phyloP scores from a whole-genome alignment of 768 basidiomycete genomes.

The Auriculariales sp. region DNA sequence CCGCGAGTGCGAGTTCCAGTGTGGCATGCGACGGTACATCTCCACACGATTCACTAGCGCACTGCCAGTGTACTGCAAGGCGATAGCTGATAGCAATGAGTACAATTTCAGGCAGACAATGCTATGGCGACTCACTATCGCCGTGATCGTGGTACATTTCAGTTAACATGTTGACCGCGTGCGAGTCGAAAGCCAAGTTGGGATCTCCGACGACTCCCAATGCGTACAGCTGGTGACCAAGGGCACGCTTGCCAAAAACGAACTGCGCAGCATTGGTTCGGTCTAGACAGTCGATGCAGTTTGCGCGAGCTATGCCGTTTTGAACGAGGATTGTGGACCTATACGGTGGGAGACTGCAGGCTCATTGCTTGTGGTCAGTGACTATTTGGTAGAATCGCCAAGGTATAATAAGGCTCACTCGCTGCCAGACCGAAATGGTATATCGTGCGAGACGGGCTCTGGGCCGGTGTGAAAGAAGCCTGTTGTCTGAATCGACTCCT shows the following conservation, averaged over 20 bases:
- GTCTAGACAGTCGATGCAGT: conserved; percentile 95
- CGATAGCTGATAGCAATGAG: conserved; percentile 45
- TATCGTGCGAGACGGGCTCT: conserved; percentile 63
- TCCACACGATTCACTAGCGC: conserved; percentile 93
- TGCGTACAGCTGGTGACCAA: conserved; percentile 91
- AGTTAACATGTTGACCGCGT: conserved; percentile 91
- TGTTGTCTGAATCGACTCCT: conserved; percentile 82
- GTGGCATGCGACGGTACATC: conserved; percentile 87
- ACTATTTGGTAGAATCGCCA: no score
- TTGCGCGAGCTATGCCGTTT: conserved; percentile 83
- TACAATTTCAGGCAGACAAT: not conserved
- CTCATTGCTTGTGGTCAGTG: no score
- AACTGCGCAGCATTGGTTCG: conserved; percentile 95
- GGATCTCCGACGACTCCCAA: conserved; percentile 80
- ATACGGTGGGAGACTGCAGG: conserved; percentile 23
- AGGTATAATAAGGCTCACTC: conserved; percentile 16
- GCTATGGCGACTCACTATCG: conserved; percentile 47
- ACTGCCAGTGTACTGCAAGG: conserved; percentile 92
- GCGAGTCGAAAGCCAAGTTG: conserved; percentile 79
- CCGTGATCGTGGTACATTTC: conserved; percentile 99
- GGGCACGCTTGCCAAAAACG: conserved; percentile 85
- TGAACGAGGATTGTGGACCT: conserved; percentile 65
- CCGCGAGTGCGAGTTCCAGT: conserved; percentile 94
- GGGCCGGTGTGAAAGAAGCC: conserved; percentile 92
- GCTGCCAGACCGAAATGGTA: conserved; percentile 28